Conservation (phyloP, 2,329 filamentous ascomycete genomes). For the Hypomyces rosellus region DNA sequence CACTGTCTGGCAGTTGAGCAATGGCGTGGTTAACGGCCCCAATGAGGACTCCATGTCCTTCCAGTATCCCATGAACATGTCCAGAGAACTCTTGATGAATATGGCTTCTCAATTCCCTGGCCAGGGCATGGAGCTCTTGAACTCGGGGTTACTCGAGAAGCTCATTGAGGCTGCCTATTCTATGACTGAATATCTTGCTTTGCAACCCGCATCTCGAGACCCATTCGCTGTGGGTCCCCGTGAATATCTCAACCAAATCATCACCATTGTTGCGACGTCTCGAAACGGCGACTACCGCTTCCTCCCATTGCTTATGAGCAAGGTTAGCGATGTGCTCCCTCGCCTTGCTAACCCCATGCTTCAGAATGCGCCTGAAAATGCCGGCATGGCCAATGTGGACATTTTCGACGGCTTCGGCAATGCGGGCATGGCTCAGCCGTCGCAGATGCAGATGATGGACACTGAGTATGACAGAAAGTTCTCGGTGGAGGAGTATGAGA, state of each 20-base stretch:
- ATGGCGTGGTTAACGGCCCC: slow-evolving; percentile 39
- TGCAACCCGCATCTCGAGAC: slow-evolving; percentile 53
- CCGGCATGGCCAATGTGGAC: slow-evolving; percentile 48
- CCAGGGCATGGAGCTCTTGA: slow-evolving; percentile 67
- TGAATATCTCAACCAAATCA: slow-evolving; percentile 65
- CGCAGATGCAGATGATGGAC: slow-evolving; percentile 38
- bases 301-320: slow-evolving; percentile 68
- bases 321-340: slow-evolving; percentile 67
- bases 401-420: slow-evolving; percentile 63
- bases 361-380: slow-evolving; percentile 50
- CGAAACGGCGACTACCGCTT: slow-evolving; percentile 73
- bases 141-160: slow-evolving; percentile 71
- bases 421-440: slow-evolving; percentile 52
- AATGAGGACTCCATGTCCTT: slow-evolving; percentile 53
- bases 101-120: slow-evolving; percentile 68
- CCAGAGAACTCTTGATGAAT: slow-evolving; percentile 54
- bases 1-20: slow-evolving; percentile 57
- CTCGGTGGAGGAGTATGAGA: slow-evolving; percentile 37
- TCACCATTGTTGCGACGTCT: slow-evolving; percentile 61
- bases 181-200: slow-evolving; percentile 65
- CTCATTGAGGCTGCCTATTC: slow-evolving; percentile 70
- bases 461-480: slow-evolving; percentile 43
- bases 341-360: slow-evolving; percentile 55
- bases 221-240: slow-evolving; percentile 62
- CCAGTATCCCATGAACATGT: slow-evolving; percentile 56